phyloP scores from a whole-genome alignment of 441 rosid genomes.

The Codiaeum variegatum region DNA sequence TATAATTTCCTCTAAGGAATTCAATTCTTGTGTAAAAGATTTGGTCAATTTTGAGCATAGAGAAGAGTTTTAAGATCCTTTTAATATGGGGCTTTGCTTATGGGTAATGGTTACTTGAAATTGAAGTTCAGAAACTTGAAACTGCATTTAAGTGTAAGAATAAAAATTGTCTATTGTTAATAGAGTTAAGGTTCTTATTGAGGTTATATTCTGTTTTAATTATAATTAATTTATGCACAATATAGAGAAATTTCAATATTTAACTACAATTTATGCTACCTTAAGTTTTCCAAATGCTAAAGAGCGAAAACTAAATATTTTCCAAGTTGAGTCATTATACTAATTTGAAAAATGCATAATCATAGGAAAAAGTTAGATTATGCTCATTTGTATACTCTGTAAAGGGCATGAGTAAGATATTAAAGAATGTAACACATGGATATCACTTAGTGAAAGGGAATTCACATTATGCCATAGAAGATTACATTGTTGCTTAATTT shows the following conservation, averaged over 20 bases:
- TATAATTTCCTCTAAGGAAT: background rate
- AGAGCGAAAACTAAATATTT: background rate
- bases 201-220: too few relatives aligned
- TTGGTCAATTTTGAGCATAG: background rate
- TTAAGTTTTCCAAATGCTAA: background rate
- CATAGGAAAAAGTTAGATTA: conserved; percentile 69
- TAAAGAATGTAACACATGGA: conserved; percentile 67
- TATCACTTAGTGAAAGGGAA: conserved; percentile 80
- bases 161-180: background rate
- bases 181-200: background rate
- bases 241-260: background rate
- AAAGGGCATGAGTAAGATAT: conserved; percentile 82
- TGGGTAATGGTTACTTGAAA: background rate
- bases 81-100: background rate
- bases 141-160: too few relatives aligned
- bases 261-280: background rate
- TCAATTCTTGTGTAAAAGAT: background rate
- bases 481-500: conserved; percentile 66
- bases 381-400: conserved; percentile 65
- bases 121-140: background rate
- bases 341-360: background rate
- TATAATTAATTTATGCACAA: background rate
- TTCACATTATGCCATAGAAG: conserved; percentile 77
- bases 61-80: background rate
- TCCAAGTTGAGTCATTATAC: background rate